These are phyloP conservation scores for Cutaneotrichosporon daszewskae DNA, from an alignment of 1,284 basidiomycete genomes.

Conservation along the genomic window DNA sequence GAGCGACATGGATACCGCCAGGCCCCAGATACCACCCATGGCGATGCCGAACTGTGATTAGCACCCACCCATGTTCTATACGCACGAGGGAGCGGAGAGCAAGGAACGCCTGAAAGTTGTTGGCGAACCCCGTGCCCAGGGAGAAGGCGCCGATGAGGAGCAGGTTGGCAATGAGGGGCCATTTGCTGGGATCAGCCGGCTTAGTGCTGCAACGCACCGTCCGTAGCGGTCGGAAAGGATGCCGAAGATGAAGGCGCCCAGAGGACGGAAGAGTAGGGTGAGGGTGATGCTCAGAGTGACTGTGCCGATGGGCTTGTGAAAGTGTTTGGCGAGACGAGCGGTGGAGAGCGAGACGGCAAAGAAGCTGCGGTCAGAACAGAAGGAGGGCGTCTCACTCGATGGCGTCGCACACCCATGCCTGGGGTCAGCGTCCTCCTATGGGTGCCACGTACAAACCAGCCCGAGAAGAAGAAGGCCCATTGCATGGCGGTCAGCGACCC, in stretches of 20 bases:
- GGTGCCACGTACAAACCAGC: slow-evolving; percentile 37
- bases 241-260: slow-evolving; percentile 77
- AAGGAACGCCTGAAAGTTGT: slow-evolving; percentile 51
- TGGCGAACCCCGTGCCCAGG: slow-evolving; percentile 58
- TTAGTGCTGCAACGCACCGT: too few relatives aligned
- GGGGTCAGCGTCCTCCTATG: too few relatives aligned
- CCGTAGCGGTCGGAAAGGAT: slow-evolving; percentile 77
- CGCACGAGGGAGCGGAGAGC: slow-evolving; percentile 53
- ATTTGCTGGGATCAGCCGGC: too few relatives aligned
- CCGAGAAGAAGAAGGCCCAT: slow-evolving; percentile 50
- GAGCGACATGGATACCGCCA: slow-evolving; percentile 53
- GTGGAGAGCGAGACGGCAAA: slow-evolving; percentile 72
- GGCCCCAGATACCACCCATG: slow-evolving; percentile 61
- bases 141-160: slow-evolving; percentile 66
- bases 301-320: slow-evolving; percentile 21
- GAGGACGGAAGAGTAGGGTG: slow-evolving; percentile 81
- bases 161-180: slow-evolving; percentile 77
- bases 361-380: slow-evolving; percentile 56
- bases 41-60: slow-evolving; percentile 62
- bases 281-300: slow-evolving; percentile 77
- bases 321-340: slow-evolving; percentile 49
- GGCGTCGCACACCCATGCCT: slow-evolving; percentile 20
- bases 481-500: too few relatives aligned
- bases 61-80: neutral
- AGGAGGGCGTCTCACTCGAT: slow-evolving; percentile 6